Evolutionary conservation across 2,329 filamentous ascomycete genomes (phyloP).

Genomic region (Aspergillus arachidicola): DNA sequence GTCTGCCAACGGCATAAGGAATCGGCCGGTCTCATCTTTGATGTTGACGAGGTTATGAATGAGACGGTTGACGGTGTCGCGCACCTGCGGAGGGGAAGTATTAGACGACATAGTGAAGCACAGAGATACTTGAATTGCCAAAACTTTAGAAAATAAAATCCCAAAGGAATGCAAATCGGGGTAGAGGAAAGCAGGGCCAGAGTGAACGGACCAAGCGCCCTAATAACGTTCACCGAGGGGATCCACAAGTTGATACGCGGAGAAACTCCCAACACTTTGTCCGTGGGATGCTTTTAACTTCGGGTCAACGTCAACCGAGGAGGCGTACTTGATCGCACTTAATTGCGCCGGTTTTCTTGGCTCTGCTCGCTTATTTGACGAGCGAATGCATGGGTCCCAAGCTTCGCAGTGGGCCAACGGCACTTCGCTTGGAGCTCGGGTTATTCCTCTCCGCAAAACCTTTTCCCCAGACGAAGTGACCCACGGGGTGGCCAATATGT

Average conservation of each 20-base stretch:
- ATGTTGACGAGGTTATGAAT: slow-evolving; percentile 78
- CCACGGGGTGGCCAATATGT: neutral
- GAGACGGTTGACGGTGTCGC: slow-evolving; percentile 63
- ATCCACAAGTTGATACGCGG: slow-evolving; percentile 14
- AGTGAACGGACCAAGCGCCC: neutral
- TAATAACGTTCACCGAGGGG: slow-evolving; percentile 8
- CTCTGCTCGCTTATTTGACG: neutral
- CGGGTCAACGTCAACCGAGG: slow-evolving; percentile 10
- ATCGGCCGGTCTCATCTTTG: slow-evolving; percentile 73
- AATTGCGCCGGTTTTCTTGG: neutral
- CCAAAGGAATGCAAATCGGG: neutral
- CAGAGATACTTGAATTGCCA: neutral
- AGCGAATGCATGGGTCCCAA: neutral
- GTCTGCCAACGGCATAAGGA: slow-evolving; percentile 70
- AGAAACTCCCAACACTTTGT: slow-evolving; percentile 9
- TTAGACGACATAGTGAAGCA: slow-evolving; percentile 22
- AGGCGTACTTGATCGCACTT: neutral
- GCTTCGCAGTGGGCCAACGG: neutral
- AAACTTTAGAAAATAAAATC: neutral
- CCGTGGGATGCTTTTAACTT: slow-evolving; percentile 11
- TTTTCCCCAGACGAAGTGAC: neutral
- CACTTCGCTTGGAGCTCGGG: neutral
- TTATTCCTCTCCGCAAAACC: neutral
- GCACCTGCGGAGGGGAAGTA: slow-evolving; percentile 43
- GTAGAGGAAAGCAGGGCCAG: neutral